Evolutionary conservation across 495 filamentous ascomycete species (phyloP).

Genomic region (Tuber microsphaerosporum): DNA sequence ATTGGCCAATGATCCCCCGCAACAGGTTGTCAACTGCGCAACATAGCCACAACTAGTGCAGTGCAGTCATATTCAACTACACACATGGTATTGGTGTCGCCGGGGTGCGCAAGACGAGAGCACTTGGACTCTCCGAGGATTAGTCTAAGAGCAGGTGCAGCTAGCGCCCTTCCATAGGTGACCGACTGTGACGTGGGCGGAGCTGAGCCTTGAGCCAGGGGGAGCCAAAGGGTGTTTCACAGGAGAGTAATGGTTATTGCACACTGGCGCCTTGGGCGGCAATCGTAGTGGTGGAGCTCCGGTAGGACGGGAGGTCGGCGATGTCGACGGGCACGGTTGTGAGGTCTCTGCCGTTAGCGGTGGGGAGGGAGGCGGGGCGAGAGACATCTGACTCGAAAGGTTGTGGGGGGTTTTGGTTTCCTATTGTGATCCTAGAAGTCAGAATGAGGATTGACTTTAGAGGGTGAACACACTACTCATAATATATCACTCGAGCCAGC

Average conservation of each 20-base stretch:
- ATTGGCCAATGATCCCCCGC: not conserved
- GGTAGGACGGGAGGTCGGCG: not conserved
- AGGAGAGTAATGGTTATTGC: no score
- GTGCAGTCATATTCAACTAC: not conserved
- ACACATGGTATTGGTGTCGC: not conserved
- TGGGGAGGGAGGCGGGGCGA: not conserved
- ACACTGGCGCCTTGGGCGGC: no score
- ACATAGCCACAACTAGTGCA: not conserved
- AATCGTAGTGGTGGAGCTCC: no score
- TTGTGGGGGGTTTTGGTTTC: no score
- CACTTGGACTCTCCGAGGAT: no score
- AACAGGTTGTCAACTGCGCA: no score
- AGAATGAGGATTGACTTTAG: not conserved
- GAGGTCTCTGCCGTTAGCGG: not conserved
- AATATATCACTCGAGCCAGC: not conserved
- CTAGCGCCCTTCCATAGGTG: no score
- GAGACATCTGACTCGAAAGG: no score
- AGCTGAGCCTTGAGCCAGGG: no score
- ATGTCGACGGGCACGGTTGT: not conserved
- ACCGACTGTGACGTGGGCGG: no score
- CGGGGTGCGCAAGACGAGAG: not conserved
- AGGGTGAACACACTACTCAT: not conserved
- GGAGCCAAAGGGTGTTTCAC: no score
- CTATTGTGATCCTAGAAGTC: not conserved
- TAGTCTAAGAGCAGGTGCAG: no score